Conservation (phyloP, 768 basidiomycete species). For the Lactarius deliciosus region DNA sequence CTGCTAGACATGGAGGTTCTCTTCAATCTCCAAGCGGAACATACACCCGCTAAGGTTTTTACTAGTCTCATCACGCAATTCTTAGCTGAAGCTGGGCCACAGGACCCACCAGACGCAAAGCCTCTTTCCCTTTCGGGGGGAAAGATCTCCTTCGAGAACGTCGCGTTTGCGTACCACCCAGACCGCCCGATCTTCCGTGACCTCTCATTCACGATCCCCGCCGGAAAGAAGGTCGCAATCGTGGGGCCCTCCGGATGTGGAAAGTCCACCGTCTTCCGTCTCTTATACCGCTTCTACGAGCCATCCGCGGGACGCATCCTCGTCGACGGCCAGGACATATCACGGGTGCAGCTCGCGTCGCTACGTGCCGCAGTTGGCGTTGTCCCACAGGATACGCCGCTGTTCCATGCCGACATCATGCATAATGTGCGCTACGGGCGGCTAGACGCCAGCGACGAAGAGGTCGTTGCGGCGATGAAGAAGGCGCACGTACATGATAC, state of each 20-base stretch:
- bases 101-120: slow-evolving; percentile 71
- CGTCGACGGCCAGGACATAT: slow-evolving; percentile 86
- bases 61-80: background rate
- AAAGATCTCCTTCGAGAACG: slow-evolving; percentile 89
- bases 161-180: slow-evolving; percentile 89
- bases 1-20: slow-evolving; percentile 96
- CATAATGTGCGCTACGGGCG: slow-evolving; percentile 95
- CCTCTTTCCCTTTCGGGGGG: slow-evolving; percentile 76
- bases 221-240: slow-evolving; percentile 95
- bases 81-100: slow-evolving; percentile 1
- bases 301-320: slow-evolving; percentile 77
- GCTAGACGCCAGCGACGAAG: slow-evolving; percentile 82
- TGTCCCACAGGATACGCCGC: slow-evolving; percentile 96
- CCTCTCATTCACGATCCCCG: slow-evolving; percentile 88
- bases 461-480: slow-evolving; percentile 79
- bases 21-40: slow-evolving; percentile 84
- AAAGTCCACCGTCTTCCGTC: slow-evolving; percentile 94
- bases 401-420: slow-evolving; percentile 94
- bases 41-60: slow-evolving; percentile 58
- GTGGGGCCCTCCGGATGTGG: slow-evolving; percentile 98
- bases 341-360: slow-evolving; percentile 65
- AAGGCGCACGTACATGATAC: slow-evolving; percentile 88
- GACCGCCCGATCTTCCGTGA: slow-evolving; percentile 87
- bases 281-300: slow-evolving; percentile 93
- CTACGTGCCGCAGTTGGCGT: slow-evolving; percentile 81